These are phyloP conservation scores for Sistotremastrum suecicum DNA, from an alignment of 768 basidiomycete genomes.

Conservation along the genomic window DNA sequence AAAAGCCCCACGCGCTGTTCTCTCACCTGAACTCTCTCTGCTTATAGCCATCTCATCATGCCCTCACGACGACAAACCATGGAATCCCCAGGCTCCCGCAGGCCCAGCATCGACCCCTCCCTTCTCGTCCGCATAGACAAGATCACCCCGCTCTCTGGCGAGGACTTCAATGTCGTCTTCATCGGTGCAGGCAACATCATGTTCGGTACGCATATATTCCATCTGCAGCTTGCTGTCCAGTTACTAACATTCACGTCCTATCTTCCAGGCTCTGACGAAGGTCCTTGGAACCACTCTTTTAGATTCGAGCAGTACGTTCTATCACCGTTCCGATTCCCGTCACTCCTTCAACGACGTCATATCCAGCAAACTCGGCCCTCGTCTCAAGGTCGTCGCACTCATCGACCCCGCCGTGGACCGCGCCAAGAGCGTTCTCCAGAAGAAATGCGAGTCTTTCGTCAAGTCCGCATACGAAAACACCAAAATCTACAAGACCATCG, in stretches of 20 bases:
- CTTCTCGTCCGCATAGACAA: conserved; percentile 71
- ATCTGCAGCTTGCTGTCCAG: neutral
- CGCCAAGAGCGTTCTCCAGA: conserved; percentile 63
- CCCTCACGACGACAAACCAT: neutral
- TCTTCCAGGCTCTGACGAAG: conserved; percentile 61
- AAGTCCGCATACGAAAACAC: conserved; percentile 87
- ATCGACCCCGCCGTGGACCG: conserved; percentile 85
- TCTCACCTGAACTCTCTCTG: no score
- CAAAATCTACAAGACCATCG: conserved; percentile 68
- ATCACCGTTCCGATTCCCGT: neutral
- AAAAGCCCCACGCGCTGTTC: no score
- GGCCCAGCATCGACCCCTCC: conserved; percentile 65
- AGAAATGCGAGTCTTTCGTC: conserved; percentile 90
- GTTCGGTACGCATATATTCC: conserved; percentile 51
- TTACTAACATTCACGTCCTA: neutral
- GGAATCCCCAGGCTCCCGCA: conserved; percentile 27
- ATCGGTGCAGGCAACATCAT: conserved; percentile 96
- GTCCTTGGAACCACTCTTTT: conserved; percentile 89
- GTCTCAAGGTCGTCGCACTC: conserved; percentile 90
- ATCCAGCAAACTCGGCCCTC: conserved; percentile 78
- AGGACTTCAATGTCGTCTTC: conserved; percentile 88
- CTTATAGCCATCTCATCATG: no score
- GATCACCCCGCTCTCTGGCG: conserved; percentile 29
- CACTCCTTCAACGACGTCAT: neutral
- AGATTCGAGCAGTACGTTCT: conserved; percentile 68